Percentiles rank a stretch among this genome's conserved stretches.
phyloP scores from a whole-genome alignment of 169 alveolate species.

The Eimeria sp. region DNA sequence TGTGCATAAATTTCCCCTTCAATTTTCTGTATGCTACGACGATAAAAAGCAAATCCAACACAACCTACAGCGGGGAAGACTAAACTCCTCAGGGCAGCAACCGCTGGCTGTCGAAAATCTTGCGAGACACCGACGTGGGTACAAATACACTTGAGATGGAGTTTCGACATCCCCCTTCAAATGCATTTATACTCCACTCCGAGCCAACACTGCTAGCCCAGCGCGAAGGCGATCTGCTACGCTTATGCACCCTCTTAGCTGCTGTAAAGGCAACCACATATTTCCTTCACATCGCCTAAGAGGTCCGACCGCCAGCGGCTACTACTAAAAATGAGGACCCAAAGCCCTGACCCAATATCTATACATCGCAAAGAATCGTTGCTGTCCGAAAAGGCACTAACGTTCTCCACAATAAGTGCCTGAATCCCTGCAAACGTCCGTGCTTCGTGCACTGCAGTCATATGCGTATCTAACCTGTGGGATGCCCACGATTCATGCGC shows the following conservation, averaged over 20 bases:
- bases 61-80: neutral
- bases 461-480: neutral
- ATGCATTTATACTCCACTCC: neutral
- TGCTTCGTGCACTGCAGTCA: neutral
- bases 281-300: neutral
- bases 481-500: neutral
- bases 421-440: neutral
- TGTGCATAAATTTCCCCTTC: neutral
- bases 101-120: neutral
- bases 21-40: neutral
- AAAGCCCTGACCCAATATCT: neutral
- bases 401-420: neutral
- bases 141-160: neutral
- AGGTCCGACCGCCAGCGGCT: constrained; percentile 26
- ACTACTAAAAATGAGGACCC: constrained; percentile 7
- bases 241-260: neutral
- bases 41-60: constrained; percentile 20
- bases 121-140: neutral
- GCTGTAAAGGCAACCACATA: constrained; percentile 13
- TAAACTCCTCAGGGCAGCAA: neutral
- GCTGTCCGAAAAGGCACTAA: neutral
- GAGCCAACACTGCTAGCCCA: constrained; percentile 2
- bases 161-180: neutral
- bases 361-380: neutral
- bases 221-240: constrained; percentile 11